These are phyloP conservation scores for Phycomyces nitens DNA, from an alignment of 192 early-diverging fungal genomes.

Conservation along the genomic window DNA sequence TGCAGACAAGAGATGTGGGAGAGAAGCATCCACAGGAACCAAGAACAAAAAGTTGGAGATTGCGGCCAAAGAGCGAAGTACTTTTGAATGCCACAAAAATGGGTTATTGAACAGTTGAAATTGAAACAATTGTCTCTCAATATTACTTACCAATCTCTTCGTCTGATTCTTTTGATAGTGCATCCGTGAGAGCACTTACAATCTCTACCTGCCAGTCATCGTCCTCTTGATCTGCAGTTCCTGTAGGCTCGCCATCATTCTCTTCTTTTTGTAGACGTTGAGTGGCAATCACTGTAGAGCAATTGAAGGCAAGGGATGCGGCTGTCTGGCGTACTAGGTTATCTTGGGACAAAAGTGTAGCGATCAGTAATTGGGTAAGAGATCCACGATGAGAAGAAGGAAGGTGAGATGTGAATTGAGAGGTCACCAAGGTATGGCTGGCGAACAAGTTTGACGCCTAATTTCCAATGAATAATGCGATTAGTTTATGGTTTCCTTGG, in stretches of 20 bases:
- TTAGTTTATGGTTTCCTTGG: no score
- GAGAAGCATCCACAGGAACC: conserved; percentile 8
- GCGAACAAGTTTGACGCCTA: conserved; percentile 60
- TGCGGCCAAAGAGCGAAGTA: conserved; percentile 25
- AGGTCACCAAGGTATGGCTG: conserved; percentile 28
- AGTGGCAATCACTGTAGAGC: conserved; percentile 49
- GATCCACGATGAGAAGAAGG: conserved; percentile 45
- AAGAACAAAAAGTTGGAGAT: conserved; percentile 33
- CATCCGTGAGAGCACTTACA: conserved; percentile 57
- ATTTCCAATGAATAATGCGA: no score
- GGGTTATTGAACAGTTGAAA: not conserved
- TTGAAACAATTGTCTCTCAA: not conserved
- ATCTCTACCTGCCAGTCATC: conserved; percentile 73
- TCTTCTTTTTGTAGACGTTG: conserved; percentile 33
- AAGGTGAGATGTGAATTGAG: conserved; percentile 32
- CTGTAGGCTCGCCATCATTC: conserved; percentile 13
- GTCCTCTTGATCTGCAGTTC: conserved; percentile 38
- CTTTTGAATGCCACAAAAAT: not conserved
- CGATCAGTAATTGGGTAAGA: conserved; percentile 60
- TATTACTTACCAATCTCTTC: conserved; percentile 54
- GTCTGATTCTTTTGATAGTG: conserved; percentile 55
- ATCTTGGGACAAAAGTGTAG: conserved; percentile 54
- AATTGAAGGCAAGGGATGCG: conserved; percentile 66
- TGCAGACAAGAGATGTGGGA: conserved; percentile 17
- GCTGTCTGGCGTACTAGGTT: conserved; percentile 56